Evolutionary conservation across 2,329 filamentous ascomycete species (phyloP), one percentile per base, ranked within the genome.

Genomic region (Neoscytalidium dimidiatum): DNA sequence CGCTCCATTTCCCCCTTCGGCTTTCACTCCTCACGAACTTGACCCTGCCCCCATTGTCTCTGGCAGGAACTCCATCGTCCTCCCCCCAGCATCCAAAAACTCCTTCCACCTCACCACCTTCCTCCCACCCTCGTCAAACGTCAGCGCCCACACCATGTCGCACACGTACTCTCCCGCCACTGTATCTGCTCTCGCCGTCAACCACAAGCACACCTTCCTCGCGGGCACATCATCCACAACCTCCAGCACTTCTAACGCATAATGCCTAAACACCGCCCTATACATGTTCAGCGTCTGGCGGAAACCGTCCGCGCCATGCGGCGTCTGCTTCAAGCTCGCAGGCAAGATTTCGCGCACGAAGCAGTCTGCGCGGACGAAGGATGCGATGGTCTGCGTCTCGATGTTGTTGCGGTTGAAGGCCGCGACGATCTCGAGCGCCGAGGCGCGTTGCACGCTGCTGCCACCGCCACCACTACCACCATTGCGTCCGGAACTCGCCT

Each of bases 371-470:
- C 44, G 48, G 1, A 17, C 38, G 48, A 53, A 38, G 11, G 44
- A 43, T 6, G 33, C 35, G 48, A 63, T 44, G 1, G 61, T 52
- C 28, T 52, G 61, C 4, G 61, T n/a, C 17, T 63, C 61, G 21
- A 63, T 53, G 56, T 60, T 60, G 56, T 60, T 58, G 60, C 58
- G 60, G 33, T 63, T 63, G 61, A 63, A 63, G 48, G 46, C 61
- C 5, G 44, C 61, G 48, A 63, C 38, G 35, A 63, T 52, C 28
- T 48, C 48, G 17, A 63, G 31, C 33, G 56, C 56, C n/a, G 61
- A 9, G 23, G 38, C 31, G 29, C 58, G 44, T 44, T 51, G 58
- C 29, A 38, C 23, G 58, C 41, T 60, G 35, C 29, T 38, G 56
- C 38, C n/a, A n/a, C 33, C 17, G 9, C 28, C 17, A 29, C 31